A percentile compares a stretch with the other conserved stretches of the same genome.
Evolutionary conservation across 2,329 filamentous ascomycete genomes (phyloP).

Genomic region (Aureobasidium pullulans): DNA sequence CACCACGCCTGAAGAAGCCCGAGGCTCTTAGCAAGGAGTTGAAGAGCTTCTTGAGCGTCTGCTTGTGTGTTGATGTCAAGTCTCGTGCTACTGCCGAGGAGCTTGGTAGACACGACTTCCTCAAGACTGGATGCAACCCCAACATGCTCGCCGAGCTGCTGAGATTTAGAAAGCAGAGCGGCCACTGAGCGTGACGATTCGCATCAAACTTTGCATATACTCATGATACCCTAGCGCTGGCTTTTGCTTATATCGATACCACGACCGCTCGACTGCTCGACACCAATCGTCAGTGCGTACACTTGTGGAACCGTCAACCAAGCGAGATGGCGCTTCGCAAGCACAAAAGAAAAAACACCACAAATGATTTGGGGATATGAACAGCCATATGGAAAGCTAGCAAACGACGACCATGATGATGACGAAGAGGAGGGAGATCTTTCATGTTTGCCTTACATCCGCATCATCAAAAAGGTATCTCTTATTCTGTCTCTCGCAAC

Average conservation of each 20-base stretch:
- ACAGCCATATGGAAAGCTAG: not conserved
- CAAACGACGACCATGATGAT: not conserved
- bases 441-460: not conserved
- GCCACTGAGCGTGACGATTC: constrained; percentile 2
- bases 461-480: not conserved
- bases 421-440: not conserved
- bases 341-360: not conserved
- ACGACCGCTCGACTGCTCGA: not conserved
- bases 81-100: constrained; percentile 87
- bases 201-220: not conserved
- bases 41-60: constrained; percentile 93
- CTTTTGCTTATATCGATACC: not conserved
- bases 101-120: constrained; percentile 83
- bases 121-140: constrained; percentile 82
- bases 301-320: not conserved
- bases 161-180: constrained; percentile 58
- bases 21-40: constrained; percentile 97
- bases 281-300: not conserved
- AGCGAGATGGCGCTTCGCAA: not conserved
- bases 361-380: not conserved
- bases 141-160: constrained; percentile 78
- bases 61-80: constrained; percentile 93
- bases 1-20: constrained; percentile 92
- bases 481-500: not conserved
- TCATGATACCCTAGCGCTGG: constrained; percentile 4